Evolutionary conservation across 108 stramenopile genomes (phyloP), one percentile per base, ranked within the genome.

Genomic region (Cyclotella distinguenda): DNA sequence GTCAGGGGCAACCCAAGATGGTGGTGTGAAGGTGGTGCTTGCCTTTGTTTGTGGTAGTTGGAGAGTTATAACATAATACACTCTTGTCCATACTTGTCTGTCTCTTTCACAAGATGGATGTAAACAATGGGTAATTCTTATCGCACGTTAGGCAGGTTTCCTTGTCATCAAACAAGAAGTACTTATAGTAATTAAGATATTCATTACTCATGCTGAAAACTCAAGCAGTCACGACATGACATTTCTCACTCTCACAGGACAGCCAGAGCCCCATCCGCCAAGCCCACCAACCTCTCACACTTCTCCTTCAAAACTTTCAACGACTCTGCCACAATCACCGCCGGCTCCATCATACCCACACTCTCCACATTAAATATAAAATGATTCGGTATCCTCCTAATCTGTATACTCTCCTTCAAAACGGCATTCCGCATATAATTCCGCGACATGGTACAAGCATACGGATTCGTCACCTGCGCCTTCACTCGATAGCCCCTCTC

Each of bases 341-440:
- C 89, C 30, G 98, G 95, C 27, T 84, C 78, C 39, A 97, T 73
- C 89, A 84, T 84, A 6, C 97, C 97, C 16, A 94, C 90, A 64
- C 90, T 86, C 77, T 99, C 99, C 15, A 99, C 82, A 44, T 74
- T 81, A 77, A 99, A 99, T 45, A 98, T 95, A 71, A 98, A 99
- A 64, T 98, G 97, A 73, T 98, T 84, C 6, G 93, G 88, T 26
- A 90, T 69, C 2, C 97, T 82, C 22, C 75, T 80, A 64, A 99
- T 95, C 28, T 76, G 68, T 28, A 99, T 89, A 26, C 80, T 68
- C 34, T 94, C 86, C 42, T 74, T 74, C 56, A 93, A 79, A 12
- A 60, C 66, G 0, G 86, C 83, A 67, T 88, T 81, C 11, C 97
- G 82, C 86, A 98, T 95, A 60, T 84, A 98, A 68, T 98, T 97